Base-by-base conservation (phyloP, 2,329 filamentous ascomycete genomes). In the Fusarium aywerte region DNA sequence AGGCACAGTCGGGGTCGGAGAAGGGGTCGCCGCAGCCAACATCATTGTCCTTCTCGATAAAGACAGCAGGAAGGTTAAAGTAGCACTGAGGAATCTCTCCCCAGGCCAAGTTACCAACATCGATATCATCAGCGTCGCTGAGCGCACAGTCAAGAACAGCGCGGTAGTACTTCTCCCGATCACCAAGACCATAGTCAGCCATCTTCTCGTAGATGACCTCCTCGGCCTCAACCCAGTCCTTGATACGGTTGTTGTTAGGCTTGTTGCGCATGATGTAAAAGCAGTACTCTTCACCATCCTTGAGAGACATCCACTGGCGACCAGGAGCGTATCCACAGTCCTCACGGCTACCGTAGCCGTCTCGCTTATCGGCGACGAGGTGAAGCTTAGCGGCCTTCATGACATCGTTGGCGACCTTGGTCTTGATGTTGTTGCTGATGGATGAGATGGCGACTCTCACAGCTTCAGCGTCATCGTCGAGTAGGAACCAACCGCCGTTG, bases 331-430 rank as follows among this genome's bases (percentile, higher is more conserved):
- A 64, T 4, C 62, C 59, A 27, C 62, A 65, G 4, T 53, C 53
- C 48, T 65, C 62, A 1, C 45, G 61, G 8, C 32, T 40, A 4
- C 33, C 35, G 12, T 33, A 25, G 21, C 20, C 21, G 20, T 25
- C 39, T 11, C 58, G 54, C 31, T 64, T 67, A 27, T 68, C 65
- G 3, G 63, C 53, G 3, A 67, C 59, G 4, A 68, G 63, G 5
- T 47, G 23, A 13, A 64, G 55, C n/a, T 21, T 44, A 7, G 63
- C 63, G 0, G 63, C 59, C 21, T 53, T 57, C 65, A 68, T 68
- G 20, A 67, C 53, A 8, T 63, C 54, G 47, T 61, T 67, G 32
- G 54, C 65, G 4, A 67, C 63, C 47, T 68, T 68, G 10, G 54
- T 60, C 50, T 64, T 49, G n/a, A 67, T 42, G 2, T 62, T 67